Percentiles rank a stretch among this genome's conserved stretches.
Conservation (phyloP, 768 basidiomycete species). For the Leccinum ochraceum region DNA sequence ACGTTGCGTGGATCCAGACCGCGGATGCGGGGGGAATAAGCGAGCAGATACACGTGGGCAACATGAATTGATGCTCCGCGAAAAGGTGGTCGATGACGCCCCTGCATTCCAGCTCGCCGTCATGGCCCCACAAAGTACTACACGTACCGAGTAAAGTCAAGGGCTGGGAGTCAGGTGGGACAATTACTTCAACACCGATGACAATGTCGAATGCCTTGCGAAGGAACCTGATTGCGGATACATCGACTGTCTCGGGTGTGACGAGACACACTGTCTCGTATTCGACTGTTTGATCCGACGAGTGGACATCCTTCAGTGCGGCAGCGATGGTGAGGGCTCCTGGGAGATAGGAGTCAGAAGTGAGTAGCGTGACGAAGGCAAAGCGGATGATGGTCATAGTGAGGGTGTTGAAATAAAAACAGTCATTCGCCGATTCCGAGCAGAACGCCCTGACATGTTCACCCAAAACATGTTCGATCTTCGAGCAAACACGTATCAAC, state of each 20-base stretch:
- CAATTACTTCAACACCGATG: conserved; percentile 89
- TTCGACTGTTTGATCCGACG: conserved; percentile 49
- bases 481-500: conserved; percentile 21
- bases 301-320: conserved; percentile 79
- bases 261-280: conserved; percentile 86
- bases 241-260: conserved; percentile 91
- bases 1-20: conserved; percentile 18
- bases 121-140: conserved; percentile 9
- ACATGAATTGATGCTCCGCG: conserved; percentile 12
- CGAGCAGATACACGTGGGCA: conserved; percentile 10
- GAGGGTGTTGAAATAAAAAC: conserved; percentile 13
- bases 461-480: neutral
- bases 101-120: conserved; percentile 2
- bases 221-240: conserved; percentile 75
- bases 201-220: conserved; percentile 82
- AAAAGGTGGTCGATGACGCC: conserved; percentile 2
- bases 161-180: conserved; percentile 61
- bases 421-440: neutral
- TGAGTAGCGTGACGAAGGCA: conserved; percentile 91
- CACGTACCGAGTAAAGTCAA: conserved; percentile 78
- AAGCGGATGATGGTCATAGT: conserved; percentile 61
- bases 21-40: conserved; percentile 8
- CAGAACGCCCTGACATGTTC: neutral
- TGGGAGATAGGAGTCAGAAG: conserved; percentile 89
- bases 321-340: conserved; percentile 87